Evolutionary conservation across 106 monocot genomes (phyloP), one percentile per base, ranked within the genome.

Genomic region (Vanilla planifolia): DNA sequence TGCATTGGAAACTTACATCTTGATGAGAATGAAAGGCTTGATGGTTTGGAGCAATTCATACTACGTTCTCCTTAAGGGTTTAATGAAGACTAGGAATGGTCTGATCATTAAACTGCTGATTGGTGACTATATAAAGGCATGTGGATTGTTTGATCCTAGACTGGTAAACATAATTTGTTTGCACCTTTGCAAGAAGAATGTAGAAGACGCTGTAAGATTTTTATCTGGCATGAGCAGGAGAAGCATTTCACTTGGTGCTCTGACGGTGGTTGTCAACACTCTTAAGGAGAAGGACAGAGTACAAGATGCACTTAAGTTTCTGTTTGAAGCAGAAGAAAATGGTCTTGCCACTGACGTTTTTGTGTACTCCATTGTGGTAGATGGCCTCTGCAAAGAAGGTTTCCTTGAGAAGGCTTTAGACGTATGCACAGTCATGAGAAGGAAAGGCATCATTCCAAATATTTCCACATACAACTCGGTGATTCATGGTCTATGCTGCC

Each of bases 351-450:
- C 64, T 10, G 85, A 98, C 80, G 65, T 85, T 10, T 63, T 85
- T 44, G 62, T 70, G 22, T 98, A 75, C 48, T 77, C 87, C 19
- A 72, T 75, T 14, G 69, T 98, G 45, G 68, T 92, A 34, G 81
- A 92, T 71, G 84, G 78, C 20, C 73, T 98, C 57, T 98, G 91
- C 78, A 98, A 82, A 60, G 75, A 59, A 58, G 91, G 96, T 0
- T 62, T 62, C 71, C 66, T 90, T 47, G 84, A 88, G 33, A 92
- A 82, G 55, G 96, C 91, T 55, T 60, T 98, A 61, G 79, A 84
- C 63, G 70, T 98, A 15, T 98, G 96, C 67, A 59, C 53, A 75
- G 64, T 36, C 36, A 98, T 92, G 91, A 70, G 26, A 63, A 70
- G 60, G n/a, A 72, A 45, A 55, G 84, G 88, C 25, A 52, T 76